phyloP scores from a whole-genome alignment of 495 filamentous ascomycete species.

The Hyphodiscus hymeniophilus region DNA sequence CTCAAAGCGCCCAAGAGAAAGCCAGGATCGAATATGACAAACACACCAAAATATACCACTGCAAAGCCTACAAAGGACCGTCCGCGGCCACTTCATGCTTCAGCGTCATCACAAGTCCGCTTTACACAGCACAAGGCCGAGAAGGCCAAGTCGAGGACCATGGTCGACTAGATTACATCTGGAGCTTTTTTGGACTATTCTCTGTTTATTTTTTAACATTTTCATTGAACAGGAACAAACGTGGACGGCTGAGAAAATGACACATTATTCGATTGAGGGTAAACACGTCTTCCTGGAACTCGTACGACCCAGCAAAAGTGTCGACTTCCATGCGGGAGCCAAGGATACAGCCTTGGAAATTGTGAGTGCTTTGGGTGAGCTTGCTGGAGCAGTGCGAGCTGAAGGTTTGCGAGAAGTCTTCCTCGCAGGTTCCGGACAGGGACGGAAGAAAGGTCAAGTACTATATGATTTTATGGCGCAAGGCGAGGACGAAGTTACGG shows the following conservation, averaged over 20 bases:
- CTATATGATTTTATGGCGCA: conserved; percentile 96
- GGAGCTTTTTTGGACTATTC: no score
- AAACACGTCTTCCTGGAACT: conserved; percentile 97
- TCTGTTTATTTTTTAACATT: no score
- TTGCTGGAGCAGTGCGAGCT: conserved; percentile 74
- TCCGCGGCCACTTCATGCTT: no score
- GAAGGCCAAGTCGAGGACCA: no score
- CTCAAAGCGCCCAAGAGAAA: no score
- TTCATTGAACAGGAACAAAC: conserved; percentile 80
- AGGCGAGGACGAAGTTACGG: conserved; percentile 93
- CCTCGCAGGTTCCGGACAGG: conserved; percentile 58
- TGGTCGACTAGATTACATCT: no score
- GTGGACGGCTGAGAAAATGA: conserved; percentile 89
- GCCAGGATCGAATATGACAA: no score
- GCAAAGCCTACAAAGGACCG: no score
- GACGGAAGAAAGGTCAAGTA: conserved; percentile 72
- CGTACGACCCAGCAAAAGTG: conserved; percentile 79
- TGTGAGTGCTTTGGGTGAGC: conserved; percentile 75
- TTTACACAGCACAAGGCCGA: no score
- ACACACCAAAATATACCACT: no score
- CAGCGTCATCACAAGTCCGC: no score
- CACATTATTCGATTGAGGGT: conserved; percentile 91
- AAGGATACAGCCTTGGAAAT: conserved; percentile 97
- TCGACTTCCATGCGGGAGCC: conserved; percentile 94
- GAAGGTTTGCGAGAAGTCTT: conserved; percentile 84